Conservation (phyloP, 176 grass and related monocot genomes). For the Oryza nivara region DNA sequence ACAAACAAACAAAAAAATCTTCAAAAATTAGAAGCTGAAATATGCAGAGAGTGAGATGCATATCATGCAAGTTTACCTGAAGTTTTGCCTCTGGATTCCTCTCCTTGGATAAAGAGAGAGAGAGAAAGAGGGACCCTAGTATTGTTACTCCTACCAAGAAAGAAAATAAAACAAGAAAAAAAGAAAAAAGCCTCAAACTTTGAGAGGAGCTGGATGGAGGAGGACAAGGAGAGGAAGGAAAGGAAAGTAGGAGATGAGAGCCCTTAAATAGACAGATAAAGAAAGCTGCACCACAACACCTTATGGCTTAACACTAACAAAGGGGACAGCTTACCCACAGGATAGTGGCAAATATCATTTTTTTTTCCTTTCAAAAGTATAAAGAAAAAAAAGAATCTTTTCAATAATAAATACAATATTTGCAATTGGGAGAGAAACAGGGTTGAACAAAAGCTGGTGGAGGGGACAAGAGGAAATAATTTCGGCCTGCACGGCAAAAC, state of each 20-base stretch:
- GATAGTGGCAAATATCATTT: conserved; percentile 35
- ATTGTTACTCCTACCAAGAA: conserved; percentile 60
- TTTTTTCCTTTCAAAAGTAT: neutral
- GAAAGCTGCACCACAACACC: conserved; percentile 38
- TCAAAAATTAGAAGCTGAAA: neutral
- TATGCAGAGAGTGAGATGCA: neutral
- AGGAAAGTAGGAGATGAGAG: conserved; percentile 30
- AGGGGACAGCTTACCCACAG: conserved; percentile 50
- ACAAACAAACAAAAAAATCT: neutral
- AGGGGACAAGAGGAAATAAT: conserved; percentile 41
- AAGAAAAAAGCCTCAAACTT: conserved; percentile 33
- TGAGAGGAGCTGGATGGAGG: conserved; percentile 45
- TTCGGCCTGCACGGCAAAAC: conserved; percentile 41
- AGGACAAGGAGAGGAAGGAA: conserved; percentile 50
- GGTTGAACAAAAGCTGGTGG: conserved; percentile 34
- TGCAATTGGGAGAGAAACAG: conserved; percentile 32
- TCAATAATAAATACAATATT: neutral
- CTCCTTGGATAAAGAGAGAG: conserved; percentile 2
- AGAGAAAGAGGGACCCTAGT: conserved; percentile 1
- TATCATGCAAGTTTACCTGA: conserved; percentile 41
- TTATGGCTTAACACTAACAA: neutral
- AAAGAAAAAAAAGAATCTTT: neutral
- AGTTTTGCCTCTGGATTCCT: conserved; percentile 52
- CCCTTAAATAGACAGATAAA: conserved; percentile 55
- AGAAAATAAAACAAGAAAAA: conserved; percentile 50